Conservation (phyloP, 768 basidiomycete genomes). For the Tricholoma bakamatsutake region DNA sequence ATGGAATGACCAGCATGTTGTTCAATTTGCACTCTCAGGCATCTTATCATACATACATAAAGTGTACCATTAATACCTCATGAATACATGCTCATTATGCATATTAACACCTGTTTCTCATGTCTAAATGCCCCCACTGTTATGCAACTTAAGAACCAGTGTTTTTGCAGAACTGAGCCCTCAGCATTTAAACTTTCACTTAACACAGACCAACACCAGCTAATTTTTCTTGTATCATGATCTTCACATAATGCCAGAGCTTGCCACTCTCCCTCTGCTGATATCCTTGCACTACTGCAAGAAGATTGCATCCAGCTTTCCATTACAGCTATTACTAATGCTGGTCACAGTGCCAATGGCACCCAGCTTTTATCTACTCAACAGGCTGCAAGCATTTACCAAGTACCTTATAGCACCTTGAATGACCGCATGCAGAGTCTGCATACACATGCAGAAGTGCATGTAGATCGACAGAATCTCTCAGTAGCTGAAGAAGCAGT, state of each 20-base stretch:
- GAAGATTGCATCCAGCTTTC: slow-evolving; percentile 13
- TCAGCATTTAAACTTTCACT: not conserved
- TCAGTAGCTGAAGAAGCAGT: slow-evolving; percentile 10
- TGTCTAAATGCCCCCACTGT: not conserved
- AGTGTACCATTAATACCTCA: not conserved
- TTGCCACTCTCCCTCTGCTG: not conserved
- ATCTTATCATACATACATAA: not conserved
- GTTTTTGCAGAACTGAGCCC: not conserved
- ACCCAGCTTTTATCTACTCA: slow-evolving; percentile 8
- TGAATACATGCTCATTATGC: not conserved
- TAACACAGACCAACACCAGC: not conserved
- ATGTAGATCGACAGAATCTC: slow-evolving; percentile 13
- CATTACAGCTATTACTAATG: slow-evolving; percentile 3
- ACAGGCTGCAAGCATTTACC: slow-evolving; percentile 14
- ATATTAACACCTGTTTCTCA: not conserved
- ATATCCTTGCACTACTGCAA: not conserved
- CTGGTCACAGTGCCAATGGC: slow-evolving; percentile 7
- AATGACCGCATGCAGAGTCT: not conserved
- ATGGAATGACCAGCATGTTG: not conserved
- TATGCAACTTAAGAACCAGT: not conserved
- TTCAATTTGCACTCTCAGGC: not conserved
- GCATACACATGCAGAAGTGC: slow-evolving; percentile 10
- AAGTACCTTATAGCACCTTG: slow-evolving; percentile 9
- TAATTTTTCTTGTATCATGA: not conserved
- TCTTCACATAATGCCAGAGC: not conserved